phyloP scores from a whole-genome alignment of 2,329 filamentous ascomycete genomes.

The Cladosporium sp. region DNA sequence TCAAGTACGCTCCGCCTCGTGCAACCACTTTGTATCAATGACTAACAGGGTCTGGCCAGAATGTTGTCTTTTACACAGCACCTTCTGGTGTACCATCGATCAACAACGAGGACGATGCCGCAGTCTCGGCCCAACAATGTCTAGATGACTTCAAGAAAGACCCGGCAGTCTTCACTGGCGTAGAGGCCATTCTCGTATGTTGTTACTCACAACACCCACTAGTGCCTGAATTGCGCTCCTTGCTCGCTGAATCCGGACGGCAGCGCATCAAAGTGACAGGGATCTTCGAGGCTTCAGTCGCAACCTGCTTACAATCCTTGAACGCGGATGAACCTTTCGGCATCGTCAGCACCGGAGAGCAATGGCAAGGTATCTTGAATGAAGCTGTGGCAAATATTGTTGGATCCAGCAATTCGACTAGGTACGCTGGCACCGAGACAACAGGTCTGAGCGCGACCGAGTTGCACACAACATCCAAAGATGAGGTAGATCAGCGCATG shows the following conservation, averaged over 20 bases:
- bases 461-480: slow-evolving; percentile 64
- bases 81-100: slow-evolving; percentile 69
- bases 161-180: slow-evolving; percentile 49
- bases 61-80: slow-evolving; percentile 60
- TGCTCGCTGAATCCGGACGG: slow-evolving; percentile 14
- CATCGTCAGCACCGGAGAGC: slow-evolving; percentile 81
- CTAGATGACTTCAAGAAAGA: slow-evolving; percentile 48
- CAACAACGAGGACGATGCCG: slow-evolving; percentile 67
- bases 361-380: slow-evolving; percentile 72
- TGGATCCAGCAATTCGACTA: slow-evolving; percentile 41
- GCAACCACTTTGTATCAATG: background rate
- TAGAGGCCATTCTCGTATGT: slow-evolving; percentile 70
- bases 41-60: background rate
- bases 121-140: slow-evolving; percentile 59
- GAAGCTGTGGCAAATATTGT: slow-evolving; percentile 63
- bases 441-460: slow-evolving; percentile 78
- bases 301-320: slow-evolving; percentile 56
- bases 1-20: slow-evolving; percentile 15
- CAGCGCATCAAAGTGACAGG: slow-evolving; percentile 60
- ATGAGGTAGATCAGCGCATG: slow-evolving; percentile 62
- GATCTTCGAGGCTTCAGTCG: slow-evolving; percentile 82
- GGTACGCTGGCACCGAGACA: slow-evolving; percentile 75
- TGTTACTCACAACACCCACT: slow-evolving; percentile 86
- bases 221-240: slow-evolving; percentile 46
- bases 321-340: slow-evolving; percentile 61